Evolutionary conservation across 1,139 yeast genomes (phyloP).

Genomic region (Candida frijolesensis): DNA sequence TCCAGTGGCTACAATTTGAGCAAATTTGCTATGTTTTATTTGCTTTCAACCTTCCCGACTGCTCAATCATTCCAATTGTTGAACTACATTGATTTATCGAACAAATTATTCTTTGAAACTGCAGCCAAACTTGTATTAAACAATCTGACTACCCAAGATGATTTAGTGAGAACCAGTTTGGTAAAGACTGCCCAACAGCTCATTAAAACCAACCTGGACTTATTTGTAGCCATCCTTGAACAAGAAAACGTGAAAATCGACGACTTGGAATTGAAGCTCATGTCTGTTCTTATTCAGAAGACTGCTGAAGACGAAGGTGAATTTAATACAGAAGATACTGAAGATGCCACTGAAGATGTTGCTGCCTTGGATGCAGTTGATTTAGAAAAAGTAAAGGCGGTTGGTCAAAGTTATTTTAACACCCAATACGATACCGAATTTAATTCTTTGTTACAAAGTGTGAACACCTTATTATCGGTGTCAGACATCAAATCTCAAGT

Average conservation of each 20-base stretch:
- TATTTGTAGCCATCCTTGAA: slow-evolving; percentile 44
- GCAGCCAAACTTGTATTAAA: slow-evolving; percentile 26
- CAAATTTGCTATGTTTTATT: slow-evolving; percentile 33
- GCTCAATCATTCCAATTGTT: slow-evolving; percentile 24
- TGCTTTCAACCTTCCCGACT: slow-evolving; percentile 23
- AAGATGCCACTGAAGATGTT: slow-evolving; percentile 22
- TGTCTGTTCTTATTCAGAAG: slow-evolving; percentile 51
- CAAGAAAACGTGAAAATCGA: slow-evolving; percentile 42
- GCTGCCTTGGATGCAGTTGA: slow-evolving; percentile 22
- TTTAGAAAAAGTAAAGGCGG: slow-evolving; percentile 23
- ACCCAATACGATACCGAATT: slow-evolving; percentile 43
- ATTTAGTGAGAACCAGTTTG: slow-evolving; percentile 29
- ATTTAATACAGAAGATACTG: slow-evolving; percentile 22
- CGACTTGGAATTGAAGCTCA: slow-evolving; percentile 68
- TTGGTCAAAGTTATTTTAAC: slow-evolving; percentile 40
- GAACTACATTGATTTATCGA: slow-evolving; percentile 23
- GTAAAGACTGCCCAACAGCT: slow-evolving; percentile 49
- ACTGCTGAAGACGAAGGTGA: slow-evolving; percentile 29
- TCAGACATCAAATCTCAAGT: slow-evolving; percentile 18
- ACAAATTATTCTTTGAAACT: slow-evolving; percentile 25
- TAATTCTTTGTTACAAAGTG: slow-evolving; percentile 12
- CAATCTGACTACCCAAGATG: slow-evolving; percentile 21
- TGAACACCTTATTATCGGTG: slow-evolving; percentile 21
- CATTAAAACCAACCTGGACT: slow-evolving; percentile 36
- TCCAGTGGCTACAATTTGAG: slow-evolving; percentile 32